Evolutionary conservation across 768 basidiomycete genomes (phyloP).

Genomic region (Xerocomellus dryophilus): DNA sequence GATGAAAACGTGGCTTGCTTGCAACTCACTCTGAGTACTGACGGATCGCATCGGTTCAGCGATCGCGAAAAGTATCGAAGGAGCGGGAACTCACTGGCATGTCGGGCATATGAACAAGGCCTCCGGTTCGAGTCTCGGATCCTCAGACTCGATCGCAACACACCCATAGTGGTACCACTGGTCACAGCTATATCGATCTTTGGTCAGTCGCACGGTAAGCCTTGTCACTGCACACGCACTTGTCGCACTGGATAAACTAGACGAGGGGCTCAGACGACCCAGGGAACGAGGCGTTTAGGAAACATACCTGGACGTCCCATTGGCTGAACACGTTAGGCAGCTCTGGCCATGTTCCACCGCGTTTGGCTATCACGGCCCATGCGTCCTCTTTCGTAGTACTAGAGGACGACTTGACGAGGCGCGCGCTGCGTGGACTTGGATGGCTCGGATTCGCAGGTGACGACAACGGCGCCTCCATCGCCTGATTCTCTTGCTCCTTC

Average conservation of each 20-base stretch:
- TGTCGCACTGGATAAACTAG: constrained; percentile 37
- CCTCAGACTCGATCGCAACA: constrained; percentile 38
- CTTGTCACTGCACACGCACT: constrained; percentile 18
- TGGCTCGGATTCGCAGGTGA: background rate
- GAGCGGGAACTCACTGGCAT: constrained; percentile 31
- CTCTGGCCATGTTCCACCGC: constrained; percentile 14
- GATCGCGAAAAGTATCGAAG: background rate
- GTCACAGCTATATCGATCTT: constrained; percentile 33
- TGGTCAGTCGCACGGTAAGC: background rate
- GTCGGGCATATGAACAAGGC: constrained; percentile 42
- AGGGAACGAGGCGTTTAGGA: background rate
- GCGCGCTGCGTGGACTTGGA: background rate
- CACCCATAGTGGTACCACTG: constrained; percentile 55
- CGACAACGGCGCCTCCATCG: background rate
- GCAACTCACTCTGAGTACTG: constrained; percentile 17
- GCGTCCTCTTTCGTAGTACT: background rate
- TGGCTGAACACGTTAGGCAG: constrained; percentile 7
- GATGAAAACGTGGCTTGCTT: background rate
- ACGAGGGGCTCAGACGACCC: background rate
- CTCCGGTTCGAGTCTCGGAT: constrained; percentile 34
- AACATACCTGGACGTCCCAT: constrained; percentile 26
- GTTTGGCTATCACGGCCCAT: background rate
- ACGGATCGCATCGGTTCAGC: background rate
- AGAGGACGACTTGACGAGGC: background rate
- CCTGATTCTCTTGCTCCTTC: background rate